Percentiles rank a stretch among this genome's conserved stretches.
Evolutionary conservation across 2,329 filamentous ascomycete species (phyloP).

Genomic region (Trichoderma cornu-damae): DNA sequence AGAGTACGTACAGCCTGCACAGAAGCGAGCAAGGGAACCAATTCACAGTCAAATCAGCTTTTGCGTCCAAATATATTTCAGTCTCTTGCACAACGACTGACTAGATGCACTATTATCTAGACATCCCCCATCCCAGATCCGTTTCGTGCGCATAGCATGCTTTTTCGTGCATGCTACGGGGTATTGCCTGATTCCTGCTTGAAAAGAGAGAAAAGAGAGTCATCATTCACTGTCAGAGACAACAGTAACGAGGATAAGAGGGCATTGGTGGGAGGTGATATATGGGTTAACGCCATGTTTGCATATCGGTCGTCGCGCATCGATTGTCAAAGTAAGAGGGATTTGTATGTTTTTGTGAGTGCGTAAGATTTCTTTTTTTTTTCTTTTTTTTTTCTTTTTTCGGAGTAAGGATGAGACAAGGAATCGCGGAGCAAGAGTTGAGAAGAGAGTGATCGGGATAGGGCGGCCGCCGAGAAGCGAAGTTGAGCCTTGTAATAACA

Average conservation of each 20-base stretch:
- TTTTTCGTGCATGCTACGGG: slow-evolving; percentile 23
- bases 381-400: not conserved
- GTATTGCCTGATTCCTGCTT: slow-evolving; percentile 20
- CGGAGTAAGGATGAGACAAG: slow-evolving; percentile 18
- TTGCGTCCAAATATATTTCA: slow-evolving; percentile 21
- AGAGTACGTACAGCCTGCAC: not conserved
- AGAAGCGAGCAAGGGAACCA: not conserved
- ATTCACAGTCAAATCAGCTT: not conserved
- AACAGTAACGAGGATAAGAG: slow-evolving; percentile 18
- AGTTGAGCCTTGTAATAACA: not conserved
- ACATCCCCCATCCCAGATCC: slow-evolving; percentile 20
- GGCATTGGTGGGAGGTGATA: slow-evolving; percentile 14
- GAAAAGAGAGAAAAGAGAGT: slow-evolving; percentile 18
- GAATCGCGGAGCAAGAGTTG: slow-evolving; percentile 25
- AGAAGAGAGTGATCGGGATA: slow-evolving; percentile 28
- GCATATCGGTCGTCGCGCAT: slow-evolving; percentile 19
- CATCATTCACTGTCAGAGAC: slow-evolving; percentile 21
- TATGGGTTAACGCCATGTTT: slow-evolving; percentile 20
- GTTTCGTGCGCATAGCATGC: slow-evolving; percentile 14
- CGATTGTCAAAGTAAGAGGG: slow-evolving; percentile 5
- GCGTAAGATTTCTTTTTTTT: not conserved
- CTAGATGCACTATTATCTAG: slow-evolving; percentile 25
- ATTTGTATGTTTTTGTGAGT: slow-evolving; percentile 1
- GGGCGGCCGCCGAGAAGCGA: slow-evolving; percentile 18
- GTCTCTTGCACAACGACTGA: slow-evolving; percentile 24